phyloP scores from a whole-genome alignment of 2,329 filamentous ascomycete genomes.

The Knufia petricola region DNA sequence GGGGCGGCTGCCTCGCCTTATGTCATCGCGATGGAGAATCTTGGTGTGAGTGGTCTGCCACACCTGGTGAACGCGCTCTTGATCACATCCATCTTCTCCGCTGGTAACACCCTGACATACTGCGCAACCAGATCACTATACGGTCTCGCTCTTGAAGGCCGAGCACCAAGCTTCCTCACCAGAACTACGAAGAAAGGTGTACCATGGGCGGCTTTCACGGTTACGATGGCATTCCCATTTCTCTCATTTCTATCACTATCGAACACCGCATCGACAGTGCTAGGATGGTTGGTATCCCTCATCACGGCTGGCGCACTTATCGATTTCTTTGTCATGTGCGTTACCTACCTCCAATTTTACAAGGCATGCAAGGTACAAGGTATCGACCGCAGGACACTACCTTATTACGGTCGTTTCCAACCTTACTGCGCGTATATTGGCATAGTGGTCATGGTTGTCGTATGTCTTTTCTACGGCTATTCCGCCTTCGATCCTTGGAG shows the following conservation, averaged over 20 bases:
- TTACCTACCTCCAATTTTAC: slow-evolving; percentile 46
- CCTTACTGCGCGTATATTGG: slow-evolving; percentile 42
- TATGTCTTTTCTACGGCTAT: not conserved
- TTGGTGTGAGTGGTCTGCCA: slow-evolving; percentile 54
- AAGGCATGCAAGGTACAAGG: slow-evolving; percentile 42
- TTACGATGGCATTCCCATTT: slow-evolving; percentile 51
- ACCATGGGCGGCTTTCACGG: slow-evolving; percentile 56
- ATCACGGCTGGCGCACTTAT: slow-evolving; percentile 55
- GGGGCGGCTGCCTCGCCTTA: slow-evolving; percentile 61
- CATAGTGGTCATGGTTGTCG: not conserved
- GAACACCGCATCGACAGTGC: slow-evolving; percentile 46
- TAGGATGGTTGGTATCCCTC: slow-evolving; percentile 57
- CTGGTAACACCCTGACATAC: not conserved
- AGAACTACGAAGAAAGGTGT: slow-evolving; percentile 62
- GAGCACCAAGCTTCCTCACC: slow-evolving; percentile 61
- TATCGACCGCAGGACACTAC: slow-evolving; percentile 44
- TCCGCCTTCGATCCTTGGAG: not conserved
- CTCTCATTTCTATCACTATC: slow-evolving; percentile 60
- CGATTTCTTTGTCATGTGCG: slow-evolving; percentile 45
- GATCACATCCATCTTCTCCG: slow-evolving; percentile 38
- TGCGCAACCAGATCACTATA: not conserved
- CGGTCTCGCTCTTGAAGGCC: slow-evolving; percentile 39
- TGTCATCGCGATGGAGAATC: slow-evolving; percentile 56
- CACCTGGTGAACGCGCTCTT: slow-evolving; percentile 66
- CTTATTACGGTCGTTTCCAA: slow-evolving; percentile 50